Base-by-base conservation (phyloP, 2,329 filamentous ascomycete species). In the Trichophyton schoenleinii region DNA sequence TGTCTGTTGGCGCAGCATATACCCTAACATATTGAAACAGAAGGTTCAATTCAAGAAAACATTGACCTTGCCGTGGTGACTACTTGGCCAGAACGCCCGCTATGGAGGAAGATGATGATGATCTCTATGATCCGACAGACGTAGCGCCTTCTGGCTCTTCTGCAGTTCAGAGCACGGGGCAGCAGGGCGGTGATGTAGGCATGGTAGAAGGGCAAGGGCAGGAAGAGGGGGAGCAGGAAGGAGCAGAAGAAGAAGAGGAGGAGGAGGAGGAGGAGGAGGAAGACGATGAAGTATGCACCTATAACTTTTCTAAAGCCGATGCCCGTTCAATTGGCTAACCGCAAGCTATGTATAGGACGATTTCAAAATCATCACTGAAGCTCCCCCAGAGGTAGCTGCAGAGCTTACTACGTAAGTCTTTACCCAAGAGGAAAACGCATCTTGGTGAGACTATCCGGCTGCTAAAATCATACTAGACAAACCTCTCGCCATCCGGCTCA, bases 331-430 rank as follows among this genome's bases (percentile, higher is more conserved):
- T 28, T 31, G 18, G 20, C 55, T 58, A 28, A 58, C 20, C 13
- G 38, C 28, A 28, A 20, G 11, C 3, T 13, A 38, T 15, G 62
- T 64, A 1, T 62, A 79, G 77, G 77, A 78, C 64, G 77, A 79
- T 48, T 77, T 78, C 64, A 77, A 79, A 65, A 78, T 79, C 61
- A 79, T 79, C 60, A 78, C 77, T 63, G 77, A 78, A 66, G 74
- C 73, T 36, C 74, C 76, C 42, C 70, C 76, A 31, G 75, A 76
- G 60, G 72, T 74, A 8, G 70, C 71, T 31, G 64, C 71, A 59
- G 67, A 68, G 64, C 72, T 72, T 66, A 68, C 36, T 13, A 36
- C 41, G 55, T 58, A 42, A 41, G 55, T 18, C 3, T 4, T 38
- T 38, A 38, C 28, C 28, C 28, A 36, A 15, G 34, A 2, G 22